phyloP scores from a whole-genome alignment of 306 rosid genomes.

The Cyamopsis tetragonoloba region DNA sequence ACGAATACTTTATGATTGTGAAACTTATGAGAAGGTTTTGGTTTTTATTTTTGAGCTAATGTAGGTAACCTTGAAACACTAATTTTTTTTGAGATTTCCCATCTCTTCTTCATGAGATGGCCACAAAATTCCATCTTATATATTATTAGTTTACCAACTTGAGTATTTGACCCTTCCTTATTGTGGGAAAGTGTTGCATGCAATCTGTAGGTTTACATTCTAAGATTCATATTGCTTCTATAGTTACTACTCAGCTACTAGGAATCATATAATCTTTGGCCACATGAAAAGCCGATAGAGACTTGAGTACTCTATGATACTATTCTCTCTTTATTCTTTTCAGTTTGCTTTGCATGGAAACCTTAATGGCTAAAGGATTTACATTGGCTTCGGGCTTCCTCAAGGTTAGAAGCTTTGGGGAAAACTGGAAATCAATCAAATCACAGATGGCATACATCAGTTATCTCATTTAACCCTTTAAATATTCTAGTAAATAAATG shows the following conservation, averaged over 20 bases:
- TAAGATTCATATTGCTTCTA: not conserved
- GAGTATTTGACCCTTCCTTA: not conserved
- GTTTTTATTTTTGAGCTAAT: not conserved
- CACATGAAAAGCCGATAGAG: not conserved
- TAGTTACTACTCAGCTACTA: not conserved
- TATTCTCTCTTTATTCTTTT: not conserved
- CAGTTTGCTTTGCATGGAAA: not conserved
- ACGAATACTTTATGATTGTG: not conserved
- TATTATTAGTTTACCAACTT: not conserved
- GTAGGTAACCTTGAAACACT: conserved; percentile 6
- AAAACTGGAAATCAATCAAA: not conserved
- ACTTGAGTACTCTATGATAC: not conserved
- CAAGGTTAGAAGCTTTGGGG: not conserved
- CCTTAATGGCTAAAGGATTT: not conserved
- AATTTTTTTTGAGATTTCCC: not conserved
- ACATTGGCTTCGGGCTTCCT: conserved; percentile 9
- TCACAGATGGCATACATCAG: not conserved
- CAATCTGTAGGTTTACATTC: not conserved
- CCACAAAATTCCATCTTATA: not conserved
- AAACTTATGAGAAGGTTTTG: not conserved
- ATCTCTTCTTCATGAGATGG: not conserved
- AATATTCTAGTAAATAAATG: not conserved
- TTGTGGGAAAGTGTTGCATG: not conserved
- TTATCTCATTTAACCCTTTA: not conserved
- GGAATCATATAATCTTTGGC: not conserved